Conservation (phyloP, 208 protist species). For the Leptomonas seymouri region DNA sequence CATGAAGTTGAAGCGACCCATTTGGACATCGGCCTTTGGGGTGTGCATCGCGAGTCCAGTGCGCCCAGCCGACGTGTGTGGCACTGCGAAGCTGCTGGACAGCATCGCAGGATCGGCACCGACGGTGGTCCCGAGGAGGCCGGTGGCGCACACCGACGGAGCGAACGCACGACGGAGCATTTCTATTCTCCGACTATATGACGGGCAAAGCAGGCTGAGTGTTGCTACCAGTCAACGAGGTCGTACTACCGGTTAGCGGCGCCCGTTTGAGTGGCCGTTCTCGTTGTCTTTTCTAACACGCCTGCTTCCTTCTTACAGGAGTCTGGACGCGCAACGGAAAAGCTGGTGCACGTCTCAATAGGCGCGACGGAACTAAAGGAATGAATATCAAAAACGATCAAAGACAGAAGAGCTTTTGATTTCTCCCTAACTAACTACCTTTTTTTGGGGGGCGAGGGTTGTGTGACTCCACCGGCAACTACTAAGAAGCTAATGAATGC, state of each 20-base stretch:
- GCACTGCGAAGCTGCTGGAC: constrained; percentile 13
- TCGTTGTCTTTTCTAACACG: no score
- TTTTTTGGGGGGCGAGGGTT: neutral
- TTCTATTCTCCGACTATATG: neutral
- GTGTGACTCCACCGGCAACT: no score
- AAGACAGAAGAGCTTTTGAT: neutral
- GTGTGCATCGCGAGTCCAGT: constrained; percentile 66
- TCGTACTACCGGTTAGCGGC: no score
- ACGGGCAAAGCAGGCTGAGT: no score
- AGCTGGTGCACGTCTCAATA: no score
- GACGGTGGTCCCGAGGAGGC: constrained; percentile 22
- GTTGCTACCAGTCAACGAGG: no score
- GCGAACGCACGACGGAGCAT: constrained; percentile 44
- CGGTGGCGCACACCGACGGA: constrained; percentile 2
- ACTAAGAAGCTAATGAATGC: no score
- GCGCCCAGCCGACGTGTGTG: constrained; percentile 9
- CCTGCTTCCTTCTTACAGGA: no score
- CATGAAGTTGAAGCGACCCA: constrained; percentile 83
- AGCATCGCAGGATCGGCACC: neutral
- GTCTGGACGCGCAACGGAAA: no score
- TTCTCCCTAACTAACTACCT: neutral
- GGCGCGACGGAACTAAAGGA: no score
- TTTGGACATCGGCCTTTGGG: constrained; percentile 75
- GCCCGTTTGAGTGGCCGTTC: no score
- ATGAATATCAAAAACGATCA: no score